Conservation (phyloP, 805 yeast species). For the Ogataea paraovalis region DNA sequence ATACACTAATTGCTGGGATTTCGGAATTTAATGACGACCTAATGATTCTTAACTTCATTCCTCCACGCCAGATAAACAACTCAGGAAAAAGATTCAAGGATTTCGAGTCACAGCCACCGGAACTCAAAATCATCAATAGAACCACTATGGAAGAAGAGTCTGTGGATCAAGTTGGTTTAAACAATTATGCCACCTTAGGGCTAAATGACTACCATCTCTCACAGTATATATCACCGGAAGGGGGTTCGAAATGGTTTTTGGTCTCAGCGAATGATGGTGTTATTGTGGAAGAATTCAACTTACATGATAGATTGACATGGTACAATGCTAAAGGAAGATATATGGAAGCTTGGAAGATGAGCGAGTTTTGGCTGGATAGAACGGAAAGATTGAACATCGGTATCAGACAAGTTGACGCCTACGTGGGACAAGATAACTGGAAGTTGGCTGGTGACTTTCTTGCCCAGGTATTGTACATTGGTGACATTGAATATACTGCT, state of each 20-base stretch:
- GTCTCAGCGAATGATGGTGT: slow-evolving; percentile 82
- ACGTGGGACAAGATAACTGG: slow-evolving; percentile 49
- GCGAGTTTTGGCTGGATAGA: slow-evolving; percentile 51
- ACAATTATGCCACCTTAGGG: slow-evolving; percentile 55
- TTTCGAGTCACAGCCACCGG: slow-evolving; percentile 52
- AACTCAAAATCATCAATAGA: slow-evolving; percentile 64
- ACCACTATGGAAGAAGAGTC: slow-evolving; percentile 66
- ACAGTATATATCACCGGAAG: slow-evolving; percentile 39
- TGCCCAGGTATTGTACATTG: slow-evolving; percentile 32
- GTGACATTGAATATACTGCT: slow-evolving; percentile 19
- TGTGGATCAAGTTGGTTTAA: slow-evolving; percentile 73
- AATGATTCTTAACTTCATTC: slow-evolving; percentile 52
- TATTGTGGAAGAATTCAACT: slow-evolving; percentile 64
- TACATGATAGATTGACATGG: slow-evolving; percentile 74
- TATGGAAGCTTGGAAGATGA: slow-evolving; percentile 75
- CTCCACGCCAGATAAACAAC: slow-evolving; percentile 30
- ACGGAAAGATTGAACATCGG: slow-evolving; percentile 58
- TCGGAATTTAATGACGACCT: slow-evolving; percentile 68
- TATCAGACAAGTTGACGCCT: slow-evolving; percentile 44
- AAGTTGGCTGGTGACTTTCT: slow-evolving; percentile 49
- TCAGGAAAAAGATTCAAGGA: slow-evolving; percentile 6
- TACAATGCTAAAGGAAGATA: slow-evolving; percentile 49
- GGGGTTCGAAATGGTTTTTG: slow-evolving; percentile 48
- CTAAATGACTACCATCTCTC: slow-evolving; percentile 77
- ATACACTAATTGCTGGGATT: slow-evolving; percentile 67